A percentile compares a stretch with the other conserved stretches of the same genome.
Conservation (phyloP, 345 rosid species). For the Mercurialis annua region DNA sequence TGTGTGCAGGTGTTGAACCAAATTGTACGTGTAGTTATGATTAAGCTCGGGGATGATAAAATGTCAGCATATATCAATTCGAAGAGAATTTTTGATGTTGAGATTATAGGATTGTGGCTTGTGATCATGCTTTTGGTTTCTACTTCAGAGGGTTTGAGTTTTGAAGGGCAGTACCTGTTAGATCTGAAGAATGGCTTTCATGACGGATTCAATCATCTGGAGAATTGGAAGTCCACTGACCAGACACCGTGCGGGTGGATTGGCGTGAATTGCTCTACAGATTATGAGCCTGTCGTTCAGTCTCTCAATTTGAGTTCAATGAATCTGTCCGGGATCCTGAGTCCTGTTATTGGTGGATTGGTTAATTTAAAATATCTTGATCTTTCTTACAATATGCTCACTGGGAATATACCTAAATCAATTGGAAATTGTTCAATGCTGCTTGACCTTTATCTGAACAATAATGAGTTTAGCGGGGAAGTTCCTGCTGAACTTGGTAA, state of each 20-base stretch:
- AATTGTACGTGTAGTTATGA: constrained; percentile 8
- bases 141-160: constrained; percentile 25
- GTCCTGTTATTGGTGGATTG: constrained; percentile 49
- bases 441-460: constrained; percentile 42
- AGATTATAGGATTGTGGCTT: constrained; percentile 32
- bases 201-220: constrained; percentile 46
- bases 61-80: constrained; percentile 22
- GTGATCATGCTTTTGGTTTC: constrained; percentile 10
- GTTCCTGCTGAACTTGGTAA: constrained; percentile 47
- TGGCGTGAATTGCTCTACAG: constrained; percentile 51
- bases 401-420: constrained; percentile 47
- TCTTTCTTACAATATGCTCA: constrained; percentile 52
- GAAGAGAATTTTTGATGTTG: constrained; percentile 27
- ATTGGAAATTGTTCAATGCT: constrained; percentile 40
- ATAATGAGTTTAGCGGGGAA: constrained; percentile 68
- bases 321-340: constrained; percentile 58
- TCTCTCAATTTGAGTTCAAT: constrained; percentile 49
- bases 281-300: constrained; percentile 37
- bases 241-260: constrained; percentile 64
- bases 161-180: constrained; percentile 27
- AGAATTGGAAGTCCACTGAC: constrained; percentile 55
- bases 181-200: constrained; percentile 51
- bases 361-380: constrained; percentile 28
- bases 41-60: constrained; percentile 17
- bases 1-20: constrained; percentile 25